Base-by-base conservation (phyloP, 139 green algal species). In the Tetradesmus obliquus region DNA sequence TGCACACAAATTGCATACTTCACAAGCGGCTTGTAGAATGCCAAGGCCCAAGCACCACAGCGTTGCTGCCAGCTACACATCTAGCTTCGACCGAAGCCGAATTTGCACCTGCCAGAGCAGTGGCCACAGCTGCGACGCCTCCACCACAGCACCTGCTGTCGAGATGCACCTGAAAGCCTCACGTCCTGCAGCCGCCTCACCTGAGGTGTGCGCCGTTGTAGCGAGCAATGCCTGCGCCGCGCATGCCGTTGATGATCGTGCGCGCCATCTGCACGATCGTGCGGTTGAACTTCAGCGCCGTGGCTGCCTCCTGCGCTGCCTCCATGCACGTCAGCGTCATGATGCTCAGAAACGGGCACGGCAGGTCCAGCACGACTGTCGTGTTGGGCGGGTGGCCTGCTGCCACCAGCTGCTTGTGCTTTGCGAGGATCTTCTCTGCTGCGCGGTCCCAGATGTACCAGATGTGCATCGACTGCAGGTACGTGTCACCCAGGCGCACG, bases 281-380 rank as follows among this genome's bases (percentile, higher is more conserved):
- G 0, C 92, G 86, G n/a, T 94, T 92, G 79, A 97, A 97, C 58
- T 91, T 80, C 55, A 97, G 93, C 54, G 91, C 95, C n/a, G 85
- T 84, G 3, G 96, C 96, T 74, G 96, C 96, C 88, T 95, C 94
- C 45, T 92, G 94, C 12, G 95, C 96, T 45, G 94, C 89, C 53
- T 93, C 93, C 90, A 96, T 91, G 69, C 84, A 93, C 5, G 88
- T 91, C 2, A 92, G 58, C 7, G 92, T 94, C 92, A 94, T 94
- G 79, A 97, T 89, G 79, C 91, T 92, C 76, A 97, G 94, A 93
- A 97, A 97, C 71, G 95, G 95, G 90, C 95, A 97, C 15, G 96
- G 96, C 92, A 97, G 82, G 93, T 97, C 95, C 51, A 97, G 90
- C 10, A 96, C 93, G 1, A 97, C 81, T 66, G 93, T 92, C 32